Evolutionary conservation across 305 asterid species (phyloP), one percentile per base, ranked within the genome.

Genomic region (Lippia alba): DNA sequence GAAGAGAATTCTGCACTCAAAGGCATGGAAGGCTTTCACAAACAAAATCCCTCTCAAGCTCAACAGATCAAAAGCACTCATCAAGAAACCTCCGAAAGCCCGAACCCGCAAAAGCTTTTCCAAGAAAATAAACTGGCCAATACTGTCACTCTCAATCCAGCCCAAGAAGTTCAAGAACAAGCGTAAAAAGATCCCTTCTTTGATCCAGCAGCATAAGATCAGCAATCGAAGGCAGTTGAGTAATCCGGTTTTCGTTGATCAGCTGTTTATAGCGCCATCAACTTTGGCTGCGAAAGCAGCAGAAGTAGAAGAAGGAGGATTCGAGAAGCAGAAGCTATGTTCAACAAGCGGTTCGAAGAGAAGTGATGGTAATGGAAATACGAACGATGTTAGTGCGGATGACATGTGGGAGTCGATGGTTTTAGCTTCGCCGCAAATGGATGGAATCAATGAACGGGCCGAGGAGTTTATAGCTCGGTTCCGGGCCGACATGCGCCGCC

Each of bases 391-490:
- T 12, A 67, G 57, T n/a, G 96, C 94, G 32, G 97, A 92, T 75
- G 88, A 86, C 17, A 63, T 83, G 83, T 92, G 97, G 97, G 97
- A 91, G 69, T 83, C 95, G 0, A 61, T 87, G 85, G 81, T 56
- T 17, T 18, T 87, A 69, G 86, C 79, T 15, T 89, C 96, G 8
- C 86, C 96, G 1, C 92, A 89, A 15, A 72, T 85, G 91, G 78
- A 82, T 34, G 86, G 81, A 39, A 92, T 92, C 24, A 63, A 92
- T 60, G 87, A 88, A 44, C 84, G 91, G 81, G 97, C 97, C 1
- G 97, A 92, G 39, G 97, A 88, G 80, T 92, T 92, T 48, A 92
- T 92, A 46, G 63, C 91, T 20, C 78, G 71, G 48, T 84, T 92
- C 50, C 81, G 92, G 20, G 88, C 89, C 9, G 85, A 92, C 53